These are phyloP conservation scores for Abrus pulchellus DNA, from an alignment of 306 rosid genomes.

Conservation along the genomic window DNA sequence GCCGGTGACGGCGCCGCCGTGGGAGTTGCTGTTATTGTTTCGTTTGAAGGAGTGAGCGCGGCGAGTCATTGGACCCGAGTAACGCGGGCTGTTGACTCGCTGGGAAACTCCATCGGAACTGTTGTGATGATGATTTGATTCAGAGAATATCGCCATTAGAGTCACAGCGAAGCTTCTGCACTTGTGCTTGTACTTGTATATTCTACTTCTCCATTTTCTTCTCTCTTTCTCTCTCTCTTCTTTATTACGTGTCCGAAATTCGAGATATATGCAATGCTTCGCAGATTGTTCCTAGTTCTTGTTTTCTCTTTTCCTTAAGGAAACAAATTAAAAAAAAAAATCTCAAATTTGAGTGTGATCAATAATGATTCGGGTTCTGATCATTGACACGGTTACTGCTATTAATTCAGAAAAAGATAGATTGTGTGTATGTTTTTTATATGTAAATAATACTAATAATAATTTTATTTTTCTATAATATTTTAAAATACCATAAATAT, in stretches of 20 bases:
- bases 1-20: conserved; percentile 25
- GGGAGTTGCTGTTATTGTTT: conserved; percentile 41
- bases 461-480: too few relatives aligned
- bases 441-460: too few relatives aligned
- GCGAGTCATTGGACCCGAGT: conserved; percentile 95
- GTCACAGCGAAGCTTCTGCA: not conserved
- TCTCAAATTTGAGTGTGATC: not conserved
- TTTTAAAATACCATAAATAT: too few relatives aligned
- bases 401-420: too few relatives aligned
- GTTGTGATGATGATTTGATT: conserved; percentile 60
- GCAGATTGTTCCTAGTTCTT: not conserved
- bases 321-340: not conserved
- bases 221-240: not conserved
- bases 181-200: not conserved
- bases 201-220: not conserved
- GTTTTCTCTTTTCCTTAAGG: not conserved
- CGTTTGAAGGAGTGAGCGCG: conserved; percentile 98
- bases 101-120: conserved; percentile 82
- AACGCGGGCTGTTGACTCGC: conserved; percentile 91
- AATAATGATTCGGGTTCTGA: not conserved
- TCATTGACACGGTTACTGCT: not conserved
- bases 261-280: conserved; percentile 26
- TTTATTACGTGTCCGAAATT: conserved; percentile 37
- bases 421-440: too few relatives aligned
- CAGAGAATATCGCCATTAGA: conserved; percentile 57